Evolutionary conservation across 176 grass and related monocot genomes (phyloP).

Genomic region (Rhynchospora breviuscula): DNA sequence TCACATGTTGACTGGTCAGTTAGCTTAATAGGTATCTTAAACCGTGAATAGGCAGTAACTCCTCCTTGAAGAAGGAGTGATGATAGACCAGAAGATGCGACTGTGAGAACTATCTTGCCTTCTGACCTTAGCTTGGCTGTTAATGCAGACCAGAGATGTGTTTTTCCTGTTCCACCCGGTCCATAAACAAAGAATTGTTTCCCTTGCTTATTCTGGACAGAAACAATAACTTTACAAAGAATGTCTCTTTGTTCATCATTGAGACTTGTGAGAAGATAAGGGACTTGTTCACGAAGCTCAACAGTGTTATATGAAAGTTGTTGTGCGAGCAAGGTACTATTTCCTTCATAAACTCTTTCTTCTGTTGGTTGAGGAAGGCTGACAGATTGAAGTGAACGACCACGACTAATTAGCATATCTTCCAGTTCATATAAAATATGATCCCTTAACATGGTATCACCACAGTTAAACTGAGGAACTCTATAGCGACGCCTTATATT

Average conservation of each 20-base stretch:
- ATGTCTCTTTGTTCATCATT: background rate
- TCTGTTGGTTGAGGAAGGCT: background rate
- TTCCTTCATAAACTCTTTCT: background rate
- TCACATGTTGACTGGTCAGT: background rate
- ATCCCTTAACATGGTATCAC: background rate
- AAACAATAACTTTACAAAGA: background rate
- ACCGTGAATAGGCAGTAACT: background rate
- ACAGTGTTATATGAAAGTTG: background rate
- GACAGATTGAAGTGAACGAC: background rate
- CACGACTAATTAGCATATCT: background rate
- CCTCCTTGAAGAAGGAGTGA: background rate
- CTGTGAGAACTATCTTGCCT: background rate
- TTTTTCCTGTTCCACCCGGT: background rate
- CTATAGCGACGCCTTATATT: background rate
- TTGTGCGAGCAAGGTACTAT: background rate
- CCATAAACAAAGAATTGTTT: constrained; percentile 1
- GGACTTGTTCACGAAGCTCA: background rate
- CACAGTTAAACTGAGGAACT: background rate
- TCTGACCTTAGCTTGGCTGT: background rate
- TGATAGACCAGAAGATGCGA: background rate
- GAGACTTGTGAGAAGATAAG: background rate
- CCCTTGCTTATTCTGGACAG: background rate
- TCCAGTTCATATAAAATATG: background rate
- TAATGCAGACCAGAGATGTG: background rate
- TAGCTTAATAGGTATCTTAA: background rate